Percentiles rank a stretch among this genome's conserved stretches.
Conservation (phyloP, 148 eudicot species). For the Camellia granthamiana region DNA sequence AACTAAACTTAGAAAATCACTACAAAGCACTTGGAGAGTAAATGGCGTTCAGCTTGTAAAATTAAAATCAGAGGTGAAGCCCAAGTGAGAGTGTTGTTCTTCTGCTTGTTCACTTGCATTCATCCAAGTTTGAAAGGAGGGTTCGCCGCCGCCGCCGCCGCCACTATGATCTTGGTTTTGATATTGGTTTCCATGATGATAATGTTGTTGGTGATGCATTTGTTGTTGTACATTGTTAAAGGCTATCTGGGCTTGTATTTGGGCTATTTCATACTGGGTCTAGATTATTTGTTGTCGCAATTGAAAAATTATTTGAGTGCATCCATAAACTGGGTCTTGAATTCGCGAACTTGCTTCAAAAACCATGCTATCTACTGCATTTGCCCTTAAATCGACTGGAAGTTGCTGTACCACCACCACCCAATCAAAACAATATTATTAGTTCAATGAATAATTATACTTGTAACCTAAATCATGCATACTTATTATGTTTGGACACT, state of each 20-base stretch:
- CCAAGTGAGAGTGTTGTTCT: no score
- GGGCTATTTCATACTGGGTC: slow-evolving; percentile 32
- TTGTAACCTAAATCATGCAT: no score
- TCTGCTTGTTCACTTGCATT: no score
- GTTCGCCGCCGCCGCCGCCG: no score
- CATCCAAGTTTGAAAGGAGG: no score
- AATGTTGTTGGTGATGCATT: neutral
- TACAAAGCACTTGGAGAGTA: no score
- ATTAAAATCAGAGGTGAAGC: no score
- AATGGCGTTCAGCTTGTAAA: no score
- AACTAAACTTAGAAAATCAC: no score
- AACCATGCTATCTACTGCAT: slow-evolving; percentile 37
- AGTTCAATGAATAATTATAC: no score
- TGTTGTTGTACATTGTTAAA: slow-evolving; percentile 12
- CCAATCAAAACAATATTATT: no score
- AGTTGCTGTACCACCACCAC: slow-evolving; percentile 21
- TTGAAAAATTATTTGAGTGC: slow-evolving; percentile 32
- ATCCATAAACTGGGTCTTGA: slow-evolving; percentile 43
- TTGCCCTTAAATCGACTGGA: slow-evolving; percentile 24
- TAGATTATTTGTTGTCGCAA: slow-evolving; percentile 33
- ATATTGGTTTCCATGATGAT: neutral
- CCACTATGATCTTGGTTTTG: neutral
- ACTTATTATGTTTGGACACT: no score
- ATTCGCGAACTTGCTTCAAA: slow-evolving; percentile 37
- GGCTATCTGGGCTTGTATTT: slow-evolving; percentile 29